phyloP scores from a whole-genome alignment of 768 basidiomycete genomes.

The Xerocomus brunneocitrinus region DNA sequence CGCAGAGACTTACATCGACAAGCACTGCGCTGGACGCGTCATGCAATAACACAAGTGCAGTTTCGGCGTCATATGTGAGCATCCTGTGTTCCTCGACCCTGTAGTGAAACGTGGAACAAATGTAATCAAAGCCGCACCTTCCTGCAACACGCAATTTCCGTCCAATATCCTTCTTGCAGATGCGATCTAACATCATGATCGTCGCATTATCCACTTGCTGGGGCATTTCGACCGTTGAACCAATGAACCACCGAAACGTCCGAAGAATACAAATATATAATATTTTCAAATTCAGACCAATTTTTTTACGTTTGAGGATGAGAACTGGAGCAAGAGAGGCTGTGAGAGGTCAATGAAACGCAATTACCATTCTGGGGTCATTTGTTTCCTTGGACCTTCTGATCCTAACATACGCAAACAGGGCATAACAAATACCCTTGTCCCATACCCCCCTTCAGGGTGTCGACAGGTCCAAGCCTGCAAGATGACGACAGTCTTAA shows the following conservation, averaged over 20 bases:
- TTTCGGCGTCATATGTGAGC: constrained; percentile 49
- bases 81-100: constrained; percentile 38
- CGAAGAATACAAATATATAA: not conserved
- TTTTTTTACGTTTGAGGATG: not conserved
- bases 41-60: constrained; percentile 44
- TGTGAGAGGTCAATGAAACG: not conserved
- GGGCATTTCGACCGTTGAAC: constrained; percentile 34
- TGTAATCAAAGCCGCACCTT: constrained; percentile 38
- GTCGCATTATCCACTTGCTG: constrained; percentile 46
- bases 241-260: not conserved
- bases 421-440: constrained; percentile 2
- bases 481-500: not conserved
- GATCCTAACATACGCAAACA: constrained; percentile 30
- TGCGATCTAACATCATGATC: constrained; percentile 39
- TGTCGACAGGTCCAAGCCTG: not conserved
- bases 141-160: constrained; percentile 58
- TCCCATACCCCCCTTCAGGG: not conserved
- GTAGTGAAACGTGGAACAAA: constrained; percentile 12
- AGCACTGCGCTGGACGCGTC: constrained; percentile 49
- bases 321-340: not conserved
- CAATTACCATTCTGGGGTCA: constrained; percentile 10
- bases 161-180: constrained; percentile 38
- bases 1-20: constrained; percentile 52
- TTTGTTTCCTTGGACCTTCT: constrained; percentile 24
- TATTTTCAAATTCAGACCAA: not conserved